Base-by-base conservation (phyloP, 306 rosid genomes). In the Lotus japonicus region DNA sequence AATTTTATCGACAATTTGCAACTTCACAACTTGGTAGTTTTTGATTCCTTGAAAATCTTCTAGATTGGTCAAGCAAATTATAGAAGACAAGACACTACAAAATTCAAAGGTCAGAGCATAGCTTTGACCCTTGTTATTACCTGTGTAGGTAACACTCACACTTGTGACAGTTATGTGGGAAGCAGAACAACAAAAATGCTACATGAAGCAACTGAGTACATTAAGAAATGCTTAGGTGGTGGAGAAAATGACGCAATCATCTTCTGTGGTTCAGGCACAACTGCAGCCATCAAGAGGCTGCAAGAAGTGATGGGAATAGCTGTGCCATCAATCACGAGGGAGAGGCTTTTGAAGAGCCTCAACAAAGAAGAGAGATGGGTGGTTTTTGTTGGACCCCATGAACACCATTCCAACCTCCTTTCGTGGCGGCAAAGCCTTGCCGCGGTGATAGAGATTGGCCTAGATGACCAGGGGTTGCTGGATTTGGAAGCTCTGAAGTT, bases 341-440 rank as follows among this genome's bases (percentile, higher is more conserved):
- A 86, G 11, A 80, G 80, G 9, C 8, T 87, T 1, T 28, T 86
- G 17, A 56, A 61, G 11, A 71, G 50, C 69, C 77, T 79, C 4
- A 45, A 2, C 18, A 41, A 11, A 5, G 80, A 89, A 45, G 95
- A 89, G 69, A 86, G 84, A 45, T 92, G 98, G 96, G 83, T 92
- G 28, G 91, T 89, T 45, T 89, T 92, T 36, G 92, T 89, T n/a
- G 98, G 98, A 11, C 98, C 95, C 1, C 73, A 79, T 49, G 98
- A 92, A 59, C 98, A 92, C 72, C 96, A 92, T 58, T 92, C 98
- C 0, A 92, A 92, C 79, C 81, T 89, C 7, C 96, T 92, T n/a
- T 88, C 96, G 6, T 92, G 98, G 98, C 58, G 96, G 64, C 96
- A 88, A 54, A 89, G 92, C 75, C 73, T 88, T 58, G 97, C 92